A percentile compares a stretch with the other conserved stretches of the same genome.
Conservation (phyloP, 208 protist genomes). For the Trypanosoma rangeli region DNA sequence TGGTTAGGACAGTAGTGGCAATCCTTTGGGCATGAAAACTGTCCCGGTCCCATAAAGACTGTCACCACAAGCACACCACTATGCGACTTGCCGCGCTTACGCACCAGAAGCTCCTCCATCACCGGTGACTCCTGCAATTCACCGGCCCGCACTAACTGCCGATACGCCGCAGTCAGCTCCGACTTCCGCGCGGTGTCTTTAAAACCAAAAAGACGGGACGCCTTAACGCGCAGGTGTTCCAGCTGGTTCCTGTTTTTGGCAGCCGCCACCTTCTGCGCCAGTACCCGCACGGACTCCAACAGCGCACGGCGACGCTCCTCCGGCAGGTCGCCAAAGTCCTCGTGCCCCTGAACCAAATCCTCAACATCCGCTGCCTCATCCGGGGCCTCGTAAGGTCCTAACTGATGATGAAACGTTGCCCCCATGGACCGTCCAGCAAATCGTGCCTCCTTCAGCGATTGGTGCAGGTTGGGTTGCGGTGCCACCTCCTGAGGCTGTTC, state of each 20-base stretch:
- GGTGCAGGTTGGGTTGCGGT: not conserved
- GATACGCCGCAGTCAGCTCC: conserved; percentile 84
- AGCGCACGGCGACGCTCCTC: conserved; percentile 60
- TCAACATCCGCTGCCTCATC: conserved; percentile 85
- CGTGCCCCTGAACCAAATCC: conserved; percentile 67
- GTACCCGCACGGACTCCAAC: conserved; percentile 58
- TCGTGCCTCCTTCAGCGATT: conserved; percentile 55
- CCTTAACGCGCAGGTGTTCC: conserved; percentile 78
- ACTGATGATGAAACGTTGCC: conserved; percentile 31
- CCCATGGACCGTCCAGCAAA: conserved; percentile 62
- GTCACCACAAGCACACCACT: conserved; percentile 93
- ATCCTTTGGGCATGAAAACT: conserved; percentile 93
- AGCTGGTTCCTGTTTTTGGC: conserved; percentile 41
- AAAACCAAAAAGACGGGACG: conserved; percentile 72
- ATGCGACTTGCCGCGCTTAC: conserved; percentile 85
- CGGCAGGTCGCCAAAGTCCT: conserved; percentile 81
- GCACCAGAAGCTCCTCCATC: conserved; percentile 77
- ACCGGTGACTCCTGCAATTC: conserved; percentile 35
- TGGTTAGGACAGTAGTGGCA: conserved; percentile 95
- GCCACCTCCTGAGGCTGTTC: not conserved
- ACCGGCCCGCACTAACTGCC: conserved; percentile 71
- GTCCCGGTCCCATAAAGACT: conserved; percentile 89
- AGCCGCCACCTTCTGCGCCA: conserved; percentile 37
- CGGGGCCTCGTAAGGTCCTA: conserved; percentile 57
- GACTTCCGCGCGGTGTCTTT: conserved; percentile 89